phyloP scores from a whole-genome alignment of 179 eudicot species.

The Silene coronaria region DNA sequence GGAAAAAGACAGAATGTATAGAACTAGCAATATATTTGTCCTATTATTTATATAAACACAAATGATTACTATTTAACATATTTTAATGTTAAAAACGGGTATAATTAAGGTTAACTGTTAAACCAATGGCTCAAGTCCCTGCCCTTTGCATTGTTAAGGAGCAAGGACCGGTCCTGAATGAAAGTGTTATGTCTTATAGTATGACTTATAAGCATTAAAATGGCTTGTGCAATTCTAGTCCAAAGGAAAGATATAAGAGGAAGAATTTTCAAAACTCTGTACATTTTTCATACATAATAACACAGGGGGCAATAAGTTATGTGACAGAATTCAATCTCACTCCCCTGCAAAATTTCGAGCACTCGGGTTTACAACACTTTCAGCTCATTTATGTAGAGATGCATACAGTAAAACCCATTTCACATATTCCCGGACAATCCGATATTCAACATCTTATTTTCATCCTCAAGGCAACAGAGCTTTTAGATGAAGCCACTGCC shows the following conservation, averaged over 20 bases:
- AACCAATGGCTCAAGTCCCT: too few species aligned
- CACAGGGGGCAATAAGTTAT: constrained; percentile 15
- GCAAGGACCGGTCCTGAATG: too few species aligned
- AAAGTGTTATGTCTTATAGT: too few species aligned
- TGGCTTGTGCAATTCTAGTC: not conserved
- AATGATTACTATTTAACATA: too few species aligned
- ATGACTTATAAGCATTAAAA: too few species aligned
- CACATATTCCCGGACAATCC: constrained; percentile 2
- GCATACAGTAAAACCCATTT: not conserved
- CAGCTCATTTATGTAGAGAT: not conserved
- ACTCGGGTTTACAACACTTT: constrained; percentile 8
- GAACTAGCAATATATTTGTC: too few species aligned
- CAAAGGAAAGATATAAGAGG: not conserved
- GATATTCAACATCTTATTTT: constrained; percentile 15
- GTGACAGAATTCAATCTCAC: constrained; percentile 18
- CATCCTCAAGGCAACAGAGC: constrained; percentile 14
- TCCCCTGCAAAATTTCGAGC: constrained; percentile 6
- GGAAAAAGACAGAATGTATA: too few species aligned
- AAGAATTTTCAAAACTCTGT: constrained; percentile 11
- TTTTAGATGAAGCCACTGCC: constrained; percentile 20
- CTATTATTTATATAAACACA: too few species aligned
- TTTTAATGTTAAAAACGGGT: too few species aligned
- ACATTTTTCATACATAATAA: constrained; percentile 17
- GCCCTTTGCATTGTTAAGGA: too few species aligned
- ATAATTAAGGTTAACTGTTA: too few species aligned